phyloP scores from a whole-genome alignment of 495 filamentous ascomycete species.

The Tuber indicum region DNA sequence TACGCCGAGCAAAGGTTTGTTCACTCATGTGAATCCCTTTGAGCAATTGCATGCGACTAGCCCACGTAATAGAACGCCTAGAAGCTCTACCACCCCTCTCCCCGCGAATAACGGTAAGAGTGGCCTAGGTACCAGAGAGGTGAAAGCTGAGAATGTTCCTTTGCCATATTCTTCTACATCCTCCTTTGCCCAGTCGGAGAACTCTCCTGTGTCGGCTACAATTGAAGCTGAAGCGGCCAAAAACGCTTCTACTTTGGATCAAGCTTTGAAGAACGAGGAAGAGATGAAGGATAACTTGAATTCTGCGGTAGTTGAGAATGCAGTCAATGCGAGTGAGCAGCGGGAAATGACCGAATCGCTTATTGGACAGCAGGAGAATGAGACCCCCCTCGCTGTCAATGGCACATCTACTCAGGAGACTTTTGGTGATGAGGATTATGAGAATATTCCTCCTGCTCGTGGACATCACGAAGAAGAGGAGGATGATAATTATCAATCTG shows the following conservation, averaged over 20 bases:
- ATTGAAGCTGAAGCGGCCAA: conserved; percentile 43
- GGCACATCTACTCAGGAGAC: conserved; percentile 43
- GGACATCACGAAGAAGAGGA: conserved; percentile 49
- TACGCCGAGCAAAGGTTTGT: conserved; percentile 47
- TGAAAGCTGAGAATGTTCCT: conserved; percentile 36
- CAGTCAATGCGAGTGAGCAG: conserved; percentile 4
- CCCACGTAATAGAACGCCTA: conserved; percentile 54
- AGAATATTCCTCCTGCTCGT: conserved; percentile 48
- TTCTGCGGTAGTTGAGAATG: conserved; percentile 41
- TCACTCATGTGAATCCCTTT: conserved; percentile 75
- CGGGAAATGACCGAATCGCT: conserved; percentile 18
- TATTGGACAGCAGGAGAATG: not conserved
- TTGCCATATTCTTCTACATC: conserved; percentile 34
- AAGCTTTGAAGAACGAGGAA: conserved; percentile 47
- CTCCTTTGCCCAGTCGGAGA: conserved; percentile 46
- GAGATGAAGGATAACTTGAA: conserved; percentile 31
- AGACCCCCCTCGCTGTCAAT: not conserved
- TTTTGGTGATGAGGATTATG: conserved; percentile 2
- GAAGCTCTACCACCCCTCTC: conserved; percentile 26
- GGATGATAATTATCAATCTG: conserved; percentile 59
- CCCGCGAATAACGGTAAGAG: conserved; percentile 34
- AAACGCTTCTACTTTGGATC: conserved; percentile 43
- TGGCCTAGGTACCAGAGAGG: conserved; percentile 29
- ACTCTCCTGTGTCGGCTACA: conserved; percentile 35
- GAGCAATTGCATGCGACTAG: conserved; percentile 65